These are phyloP conservation scores for Phytophthora meadii DNA, from an alignment of 352 stramenopile species.

Conservation along the genomic window DNA sequence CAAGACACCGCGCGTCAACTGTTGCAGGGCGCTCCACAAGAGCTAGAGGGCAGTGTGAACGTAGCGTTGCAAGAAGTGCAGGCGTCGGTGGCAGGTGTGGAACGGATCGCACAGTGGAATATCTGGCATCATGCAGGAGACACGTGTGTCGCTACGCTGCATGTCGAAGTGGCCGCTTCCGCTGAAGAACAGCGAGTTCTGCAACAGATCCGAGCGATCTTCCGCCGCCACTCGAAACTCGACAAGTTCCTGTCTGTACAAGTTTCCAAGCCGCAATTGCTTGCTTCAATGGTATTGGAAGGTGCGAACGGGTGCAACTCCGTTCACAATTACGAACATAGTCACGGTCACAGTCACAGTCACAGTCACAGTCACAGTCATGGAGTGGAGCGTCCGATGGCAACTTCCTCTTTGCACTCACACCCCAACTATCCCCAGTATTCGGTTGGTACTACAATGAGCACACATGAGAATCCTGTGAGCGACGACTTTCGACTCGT, in stretches of 20 bases:
- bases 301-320: conserved; percentile 26
- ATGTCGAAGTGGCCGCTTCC: conserved; percentile 56
- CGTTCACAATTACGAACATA: conserved; percentile 23
- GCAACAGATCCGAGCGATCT: conserved; percentile 53
- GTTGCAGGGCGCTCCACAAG: conserved; percentile 70
- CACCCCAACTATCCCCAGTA: conserved; percentile 24
- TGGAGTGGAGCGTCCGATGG: conserved; percentile 11
- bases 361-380: conserved; percentile 30
- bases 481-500: conserved; percentile 52
- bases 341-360: conserved; percentile 30
- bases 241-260: conserved; percentile 71
- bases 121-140: conserved; percentile 79
- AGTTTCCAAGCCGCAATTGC: conserved; percentile 54
- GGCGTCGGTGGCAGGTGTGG: conserved; percentile 46
- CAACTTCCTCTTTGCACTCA: conserved; percentile 20
- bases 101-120: conserved; percentile 70
- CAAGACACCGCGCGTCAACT: conserved; percentile 79
- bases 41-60: conserved; percentile 54
- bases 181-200: conserved; percentile 69
- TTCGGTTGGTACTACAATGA: conserved; percentile 45
- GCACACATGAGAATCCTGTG: conserved; percentile 67
- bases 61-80: conserved; percentile 59
- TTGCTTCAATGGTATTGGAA: conserved; percentile 12
- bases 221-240: conserved; percentile 46
- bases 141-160: conserved; percentile 62